These are phyloP conservation scores for Candida maris DNA, from an alignment of 805 yeast genomes.

Conservation along the genomic window DNA sequence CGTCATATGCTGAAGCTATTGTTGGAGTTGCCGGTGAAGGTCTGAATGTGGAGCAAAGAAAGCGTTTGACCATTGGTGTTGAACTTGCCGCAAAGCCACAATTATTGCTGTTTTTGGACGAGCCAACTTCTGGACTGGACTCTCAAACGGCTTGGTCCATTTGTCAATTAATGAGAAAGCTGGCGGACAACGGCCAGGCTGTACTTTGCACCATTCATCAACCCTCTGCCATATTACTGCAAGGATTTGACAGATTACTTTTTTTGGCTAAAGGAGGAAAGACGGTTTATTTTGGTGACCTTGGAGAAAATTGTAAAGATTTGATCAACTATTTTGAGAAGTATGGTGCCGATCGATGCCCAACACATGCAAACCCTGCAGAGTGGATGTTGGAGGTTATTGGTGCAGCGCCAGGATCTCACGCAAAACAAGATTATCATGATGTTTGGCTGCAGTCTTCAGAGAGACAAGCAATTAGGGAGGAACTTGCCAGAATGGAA, in stretches of 20 bases:
- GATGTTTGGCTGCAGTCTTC: constrained; percentile 74
- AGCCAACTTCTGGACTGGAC: constrained; percentile 59
- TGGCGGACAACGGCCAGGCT: constrained; percentile 52
- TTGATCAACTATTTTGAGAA: constrained; percentile 64
- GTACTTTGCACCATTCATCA: constrained; percentile 75
- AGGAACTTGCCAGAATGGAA: constrained; percentile 65
- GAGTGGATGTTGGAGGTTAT: constrained; percentile 90
- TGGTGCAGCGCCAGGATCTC: constrained; percentile 81
- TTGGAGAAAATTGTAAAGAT: constrained; percentile 52
- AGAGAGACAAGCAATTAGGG: constrained; percentile 55
- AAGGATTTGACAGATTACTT: constrained; percentile 73
- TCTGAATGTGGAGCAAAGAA: constrained; percentile 52
- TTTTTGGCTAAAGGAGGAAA: constrained; percentile 68
- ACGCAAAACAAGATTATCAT: constrained; percentile 66
- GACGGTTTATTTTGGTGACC: constrained; percentile 73
- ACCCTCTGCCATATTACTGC: constrained; percentile 75
- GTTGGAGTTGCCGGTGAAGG: constrained; percentile 49
- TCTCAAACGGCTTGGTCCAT: constrained; percentile 61
- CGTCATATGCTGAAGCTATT: constrained; percentile 52
- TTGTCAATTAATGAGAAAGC: constrained; percentile 48
- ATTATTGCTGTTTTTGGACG: constrained; percentile 52
- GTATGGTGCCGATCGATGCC: constrained; percentile 65
- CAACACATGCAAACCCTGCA: constrained; percentile 71
- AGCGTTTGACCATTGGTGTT: constrained; percentile 53
- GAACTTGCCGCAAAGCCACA: constrained; percentile 55